Percentiles rank a stretch among this genome's conserved stretches.
phyloP scores from a whole-genome alignment of 106 monocot genomes.

The Allium sativum region DNA sequence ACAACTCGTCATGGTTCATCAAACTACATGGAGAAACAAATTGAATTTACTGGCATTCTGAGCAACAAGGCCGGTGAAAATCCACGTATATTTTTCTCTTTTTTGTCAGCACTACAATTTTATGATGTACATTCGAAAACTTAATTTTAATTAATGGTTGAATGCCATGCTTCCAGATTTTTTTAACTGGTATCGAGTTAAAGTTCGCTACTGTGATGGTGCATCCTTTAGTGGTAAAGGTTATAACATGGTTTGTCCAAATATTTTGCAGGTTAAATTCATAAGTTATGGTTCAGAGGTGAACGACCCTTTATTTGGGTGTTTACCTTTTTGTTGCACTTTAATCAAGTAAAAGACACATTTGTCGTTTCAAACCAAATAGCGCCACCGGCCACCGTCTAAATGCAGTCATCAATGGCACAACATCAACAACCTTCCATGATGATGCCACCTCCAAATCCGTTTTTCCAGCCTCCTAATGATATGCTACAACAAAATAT shows the following conservation, averaged over 20 bases:
- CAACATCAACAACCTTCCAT: conserved; percentile 35
- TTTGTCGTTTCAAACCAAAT: conserved; percentile 52
- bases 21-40: conserved; percentile 48
- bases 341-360: too few relatives aligned
- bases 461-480: conserved; percentile 25
- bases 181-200: conserved; percentile 63
- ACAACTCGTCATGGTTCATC: conserved; percentile 54
- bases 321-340: too few relatives aligned
- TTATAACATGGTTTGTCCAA: conserved; percentile 25
- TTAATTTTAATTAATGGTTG: not conserved
- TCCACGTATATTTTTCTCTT: conserved; percentile 16
- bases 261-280: too few relatives aligned
- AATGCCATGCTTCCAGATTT: conserved; percentile 27
- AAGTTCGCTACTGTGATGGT: conserved; percentile 60
- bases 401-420: conserved; percentile 60
- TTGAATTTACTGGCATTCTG: conserved; percentile 44
- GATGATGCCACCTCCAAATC: conserved; percentile 42
- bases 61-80: conserved; percentile 49
- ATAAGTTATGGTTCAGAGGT: too few relatives aligned
- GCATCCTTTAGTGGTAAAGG: conserved; percentile 58
- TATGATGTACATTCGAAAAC: too few relatives aligned
- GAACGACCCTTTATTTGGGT: too few relatives aligned
- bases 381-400: conserved; percentile 42
- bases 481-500: conserved; percentile 15
- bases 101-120: too few relatives aligned